Percentiles rank a stretch among this genome's conserved stretches.
These are phyloP conservation scores for Rutidosis leptorrhynchoides DNA, from an alignment of 129 eudicot genomes.

Conservation along the genomic window DNA sequence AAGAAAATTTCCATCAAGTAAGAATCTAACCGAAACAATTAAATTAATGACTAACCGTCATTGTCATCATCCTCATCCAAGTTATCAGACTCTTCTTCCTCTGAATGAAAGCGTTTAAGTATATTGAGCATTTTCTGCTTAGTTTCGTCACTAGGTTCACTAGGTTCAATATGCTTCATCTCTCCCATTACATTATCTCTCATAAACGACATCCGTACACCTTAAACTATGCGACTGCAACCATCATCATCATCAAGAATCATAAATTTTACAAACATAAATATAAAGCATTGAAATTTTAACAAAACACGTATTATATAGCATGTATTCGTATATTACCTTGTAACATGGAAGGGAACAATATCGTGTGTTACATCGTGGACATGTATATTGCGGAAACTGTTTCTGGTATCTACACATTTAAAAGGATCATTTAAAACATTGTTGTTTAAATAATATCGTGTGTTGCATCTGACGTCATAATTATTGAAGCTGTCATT, in stretches of 20 bases:
- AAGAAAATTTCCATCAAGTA: not conserved
- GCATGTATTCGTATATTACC: no score
- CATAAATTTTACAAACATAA: not conserved
- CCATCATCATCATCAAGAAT: not conserved
- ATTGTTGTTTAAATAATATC: no score
- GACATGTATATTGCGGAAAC: no score
- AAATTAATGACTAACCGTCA: constrained; percentile 45
- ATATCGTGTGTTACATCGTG: no score
- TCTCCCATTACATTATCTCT: constrained; percentile 83
- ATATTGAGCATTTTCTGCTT: constrained; percentile 78
- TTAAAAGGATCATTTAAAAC: no score
- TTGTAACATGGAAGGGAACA: no score
- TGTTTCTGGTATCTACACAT: no score
- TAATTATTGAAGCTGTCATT: no score
- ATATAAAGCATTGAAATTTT: not conserved
- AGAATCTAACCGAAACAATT: not conserved
- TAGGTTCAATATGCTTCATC: constrained; percentile 58
- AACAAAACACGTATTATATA: no score
- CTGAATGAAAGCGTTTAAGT: constrained; percentile 68
- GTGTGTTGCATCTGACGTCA: no score
- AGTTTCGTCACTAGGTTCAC: constrained; percentile 58
- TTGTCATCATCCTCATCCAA: constrained; percentile 37
- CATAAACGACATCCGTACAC: constrained; percentile 97
- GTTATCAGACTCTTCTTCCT: constrained; percentile 70
- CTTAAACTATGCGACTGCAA: constrained; percentile 77